These are phyloP conservation scores for Oldenlandia corymbosa DNA, from an alignment of 257 asterid genomes.

Conservation along the genomic window DNA sequence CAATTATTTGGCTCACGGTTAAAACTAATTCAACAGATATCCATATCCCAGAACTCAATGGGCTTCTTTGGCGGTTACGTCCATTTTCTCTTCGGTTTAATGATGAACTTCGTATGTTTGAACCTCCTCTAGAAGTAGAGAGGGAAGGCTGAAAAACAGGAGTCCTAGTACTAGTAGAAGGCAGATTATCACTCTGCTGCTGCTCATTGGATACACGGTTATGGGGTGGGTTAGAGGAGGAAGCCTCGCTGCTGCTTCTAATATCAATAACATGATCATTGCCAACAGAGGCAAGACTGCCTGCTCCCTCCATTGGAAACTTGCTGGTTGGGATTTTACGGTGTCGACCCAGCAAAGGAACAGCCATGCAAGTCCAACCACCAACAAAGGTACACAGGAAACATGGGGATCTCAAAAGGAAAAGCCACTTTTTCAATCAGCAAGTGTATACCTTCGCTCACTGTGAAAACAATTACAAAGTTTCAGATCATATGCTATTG, in stretches of 20 bases:
- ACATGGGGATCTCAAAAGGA: constrained; percentile 39
- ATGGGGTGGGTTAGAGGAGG: constrained; percentile 50
- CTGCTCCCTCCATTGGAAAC: constrained; percentile 63
- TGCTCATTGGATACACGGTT: constrained; percentile 42
- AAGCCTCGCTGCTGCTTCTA: constrained; percentile 45
- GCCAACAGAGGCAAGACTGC: constrained; percentile 19
- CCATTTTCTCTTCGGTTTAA: constrained; percentile 58
- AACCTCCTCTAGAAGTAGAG: constrained; percentile 40
- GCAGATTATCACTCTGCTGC: constrained; percentile 47
- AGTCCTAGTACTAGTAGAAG: constrained; percentile 52
- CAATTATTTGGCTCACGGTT: constrained; percentile 77
- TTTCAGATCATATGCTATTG: neutral
- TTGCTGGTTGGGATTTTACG: constrained; percentile 45
- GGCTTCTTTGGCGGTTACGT: constrained; percentile 70
- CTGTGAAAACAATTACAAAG: neutral
- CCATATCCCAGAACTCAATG: constrained; percentile 78
- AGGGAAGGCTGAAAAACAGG: constrained; percentile 48
- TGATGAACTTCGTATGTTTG: constrained; percentile 58
- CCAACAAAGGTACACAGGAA: constrained; percentile 29
- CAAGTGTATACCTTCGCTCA: constrained; percentile 10
- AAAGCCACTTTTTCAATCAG: constrained; percentile 9
- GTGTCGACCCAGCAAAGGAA: constrained; percentile 55
- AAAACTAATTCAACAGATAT: constrained; percentile 68
- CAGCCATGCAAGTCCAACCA: constrained; percentile 52
- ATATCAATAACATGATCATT: constrained; percentile 65